Base-by-base conservation (phyloP, 1,139 yeast genomes). In the Blastobotrys capitulatus region DNA sequence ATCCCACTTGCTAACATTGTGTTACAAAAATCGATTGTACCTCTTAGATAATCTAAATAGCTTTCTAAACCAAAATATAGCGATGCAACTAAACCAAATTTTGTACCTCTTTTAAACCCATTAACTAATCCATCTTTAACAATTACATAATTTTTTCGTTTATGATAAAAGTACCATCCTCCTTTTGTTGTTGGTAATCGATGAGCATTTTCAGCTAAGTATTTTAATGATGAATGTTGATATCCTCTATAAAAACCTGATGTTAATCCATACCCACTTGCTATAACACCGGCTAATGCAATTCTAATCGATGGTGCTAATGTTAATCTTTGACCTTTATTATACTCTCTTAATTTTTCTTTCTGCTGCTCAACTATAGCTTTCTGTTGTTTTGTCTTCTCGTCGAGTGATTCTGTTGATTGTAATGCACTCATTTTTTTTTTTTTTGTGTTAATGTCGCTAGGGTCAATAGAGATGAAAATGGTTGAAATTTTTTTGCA, bases 151-250 rank as follows among this genome's bases (percentile, higher is more conserved):
- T 86, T 85, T 69, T 86, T 87, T 57, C 88, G 77, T 66, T 86
- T 87, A 66, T 87, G 95, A 67, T 88, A 87, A 63, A 84, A 85
- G 63, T 85, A 88, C 96, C 96, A 87, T 0, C 92, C 94, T 32
- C 89, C 92, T 49, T 82, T 85, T 0, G 85, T 82, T 20, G 70
- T 73, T 3, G 96, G 96, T 53, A 88, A 70, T 43, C 96, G 67
- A 61, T 87, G 96, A 12, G 94, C 86, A 60, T 87, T 87, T 57
- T 86, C 89, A 1, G 90, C 88, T 48, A 87, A 71, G 59, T 79
- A 88, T 43, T 81, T 74, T 38, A 82, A 66, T 0, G 86, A 78
- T 1, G 86, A 71, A 5, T 64, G 58, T 52, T 75, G 75, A 57
- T 79, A 79, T 1, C 94, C 90, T 27, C 74, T 71, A 49, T 77